Conservation (phyloP, 345 rosid genomes). For the Arabidopsis thaliana region DNA sequence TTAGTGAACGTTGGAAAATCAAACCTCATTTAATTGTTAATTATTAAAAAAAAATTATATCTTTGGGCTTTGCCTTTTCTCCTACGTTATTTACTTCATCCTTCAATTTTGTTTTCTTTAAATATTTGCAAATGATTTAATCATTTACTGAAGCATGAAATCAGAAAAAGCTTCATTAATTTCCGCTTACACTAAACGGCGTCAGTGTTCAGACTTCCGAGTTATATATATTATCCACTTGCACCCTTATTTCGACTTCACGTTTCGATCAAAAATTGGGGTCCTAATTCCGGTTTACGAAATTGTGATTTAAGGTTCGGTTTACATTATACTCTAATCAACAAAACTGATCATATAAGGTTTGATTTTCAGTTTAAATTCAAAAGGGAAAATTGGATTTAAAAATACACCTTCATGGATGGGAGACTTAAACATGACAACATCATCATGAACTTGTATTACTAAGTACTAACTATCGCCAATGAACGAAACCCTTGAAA, state of each 20-base stretch:
- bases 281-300: not conserved
- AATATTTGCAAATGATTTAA: not conserved
- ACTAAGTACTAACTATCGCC: conserved; percentile 24
- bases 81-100: conserved; percentile 29
- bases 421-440: not conserved
- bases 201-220: conserved; percentile 36
- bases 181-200: conserved; percentile 33
- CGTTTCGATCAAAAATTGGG: conserved; percentile 15
- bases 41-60: conserved; percentile 3
- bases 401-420: conserved; percentile 6
- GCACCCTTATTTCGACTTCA: conserved; percentile 22
- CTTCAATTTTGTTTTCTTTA: not conserved
- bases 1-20: conserved; percentile 30
- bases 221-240: conserved; percentile 30
- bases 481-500: conserved; percentile 21
- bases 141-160: conserved; percentile 10
- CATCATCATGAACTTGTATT: conserved; percentile 30
- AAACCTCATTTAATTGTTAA: conserved; percentile 44
- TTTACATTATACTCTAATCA: too few relatives aligned
- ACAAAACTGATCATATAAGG: too few relatives aligned
- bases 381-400: not conserved
- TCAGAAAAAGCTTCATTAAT: conserved; percentile 19
- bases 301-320: not conserved
- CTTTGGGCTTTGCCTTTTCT: conserved; percentile 31
- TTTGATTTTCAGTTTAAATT: not conserved